phyloP scores from a whole-genome alignment of 2,329 filamentous ascomycete species.

The Xylariaceae sp. region DNA sequence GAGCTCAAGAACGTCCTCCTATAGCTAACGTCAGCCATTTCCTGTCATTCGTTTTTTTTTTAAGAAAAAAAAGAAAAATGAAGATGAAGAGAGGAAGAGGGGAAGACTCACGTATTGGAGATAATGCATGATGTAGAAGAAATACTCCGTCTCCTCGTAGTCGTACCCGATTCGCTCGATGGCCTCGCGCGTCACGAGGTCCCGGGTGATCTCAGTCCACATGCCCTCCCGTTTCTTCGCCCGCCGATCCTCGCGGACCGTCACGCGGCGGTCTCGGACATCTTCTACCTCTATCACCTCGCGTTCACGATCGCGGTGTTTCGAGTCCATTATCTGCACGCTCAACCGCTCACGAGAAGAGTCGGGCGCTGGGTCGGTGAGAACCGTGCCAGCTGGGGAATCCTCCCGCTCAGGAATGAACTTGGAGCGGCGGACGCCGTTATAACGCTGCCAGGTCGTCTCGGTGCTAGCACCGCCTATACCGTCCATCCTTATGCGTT shows the following conservation, averaged over 20 bases:
- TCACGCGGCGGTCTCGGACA: constrained; percentile 46
- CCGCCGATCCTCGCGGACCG: constrained; percentile 34
- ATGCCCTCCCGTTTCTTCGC: constrained; percentile 56
- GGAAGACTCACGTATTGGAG: constrained; percentile 68
- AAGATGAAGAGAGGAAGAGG: not conserved
- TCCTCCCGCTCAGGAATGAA: constrained; percentile 62
- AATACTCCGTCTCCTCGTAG: constrained; percentile 82
- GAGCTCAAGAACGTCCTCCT: constrained; percentile 84
- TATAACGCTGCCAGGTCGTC: constrained; percentile 73
- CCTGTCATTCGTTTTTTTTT: not conserved
- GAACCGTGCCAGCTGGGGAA: constrained; percentile 34
- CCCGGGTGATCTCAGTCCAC: constrained; percentile 97
- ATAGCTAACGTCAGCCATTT: constrained; percentile 30
- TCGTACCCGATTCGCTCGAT: constrained; percentile 80
- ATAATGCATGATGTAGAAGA: constrained; percentile 91
- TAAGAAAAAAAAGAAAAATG: too few species aligned
- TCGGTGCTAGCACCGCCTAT: constrained; percentile 69
- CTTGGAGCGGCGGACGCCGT: constrained; percentile 66
- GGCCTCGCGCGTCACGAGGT: constrained; percentile 79
- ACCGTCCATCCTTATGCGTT: constrained; percentile 76
- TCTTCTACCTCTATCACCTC: constrained; percentile 47
- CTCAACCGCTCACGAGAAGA: constrained; percentile 35
- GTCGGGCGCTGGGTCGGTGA: constrained; percentile 28
- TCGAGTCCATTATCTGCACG: constrained; percentile 40
- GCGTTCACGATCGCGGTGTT: constrained; percentile 35